Evolutionary conservation across 768 basidiomycete genomes (phyloP).

Genomic region (Amanita rimosa): DNA sequence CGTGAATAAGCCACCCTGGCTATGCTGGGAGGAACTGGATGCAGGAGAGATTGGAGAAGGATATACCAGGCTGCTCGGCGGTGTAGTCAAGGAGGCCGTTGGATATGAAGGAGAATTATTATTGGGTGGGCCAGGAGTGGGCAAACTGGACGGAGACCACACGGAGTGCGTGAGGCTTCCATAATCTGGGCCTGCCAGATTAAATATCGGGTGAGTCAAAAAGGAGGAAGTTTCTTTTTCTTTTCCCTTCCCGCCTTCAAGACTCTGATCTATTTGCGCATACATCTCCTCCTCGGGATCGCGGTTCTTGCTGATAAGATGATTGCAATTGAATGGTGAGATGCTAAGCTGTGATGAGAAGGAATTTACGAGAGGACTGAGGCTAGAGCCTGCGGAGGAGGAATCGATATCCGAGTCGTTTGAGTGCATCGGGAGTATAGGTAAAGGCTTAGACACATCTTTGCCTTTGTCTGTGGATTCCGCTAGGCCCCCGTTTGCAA

Average conservation of each 20-base stretch:
- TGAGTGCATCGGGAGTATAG: slow-evolving; percentile 19
- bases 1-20: slow-evolving; percentile 13
- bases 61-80: not conserved
- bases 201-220: slow-evolving; percentile 57
- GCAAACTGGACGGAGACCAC: slow-evolving; percentile 18
- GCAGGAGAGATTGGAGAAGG: slow-evolving; percentile 7
- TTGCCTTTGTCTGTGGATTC: slow-evolving; percentile 39
- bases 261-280: slow-evolving; percentile 8
- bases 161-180: slow-evolving; percentile 28
- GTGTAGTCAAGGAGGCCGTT: slow-evolving; percentile 11
- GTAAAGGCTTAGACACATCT: slow-evolving; percentile 38
- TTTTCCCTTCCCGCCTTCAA: slow-evolving; percentile 36
- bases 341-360: slow-evolving; percentile 12
- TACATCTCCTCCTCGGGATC: not conserved
- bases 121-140: slow-evolving; percentile 26
- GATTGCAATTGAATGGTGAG: slow-evolving; percentile 10
- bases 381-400: slow-evolving; percentile 4
- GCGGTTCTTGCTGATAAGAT: not conserved
- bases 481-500: slow-evolving; percentile 18
- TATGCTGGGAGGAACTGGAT: slow-evolving; percentile 11
- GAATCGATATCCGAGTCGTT: not conserved
- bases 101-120: slow-evolving; percentile 12
- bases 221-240: slow-evolving; percentile 51
- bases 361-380: slow-evolving; percentile 11
- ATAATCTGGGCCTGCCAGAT: slow-evolving; percentile 39